Base-by-base conservation (phyloP, 805 yeast genomes). In the Candida tallmaniae region DNA sequence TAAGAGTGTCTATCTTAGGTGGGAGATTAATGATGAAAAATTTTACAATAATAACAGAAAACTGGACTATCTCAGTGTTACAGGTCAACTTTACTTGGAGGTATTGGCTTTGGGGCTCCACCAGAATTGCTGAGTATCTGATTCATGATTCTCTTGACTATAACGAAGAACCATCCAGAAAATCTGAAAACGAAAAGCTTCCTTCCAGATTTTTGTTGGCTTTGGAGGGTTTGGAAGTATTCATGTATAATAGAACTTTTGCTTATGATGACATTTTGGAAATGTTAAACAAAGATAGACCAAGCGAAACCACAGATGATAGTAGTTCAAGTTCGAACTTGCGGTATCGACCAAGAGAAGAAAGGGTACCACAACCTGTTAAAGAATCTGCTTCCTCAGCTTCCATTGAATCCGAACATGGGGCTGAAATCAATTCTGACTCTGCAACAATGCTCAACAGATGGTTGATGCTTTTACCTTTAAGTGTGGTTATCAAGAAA, bases 71-170 rank as follows among this genome's bases (percentile, higher is more conserved):
- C 1, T 74, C 86, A 7, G 68, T 84, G 1, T 70, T 84, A 18
- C 79, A 80, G 40, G 83, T 90, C 1, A 75, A 77, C 46, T 51
- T 90, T 18, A 84, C 95, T 0, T 93, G 97, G 97, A 60, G 94
- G 40, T 90, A 87, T 55, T 93, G 97, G 97, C 62, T 64, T 12
- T 44, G 86, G 33, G 60, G 65, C 4, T 45, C 59, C 21, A 64
- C 71, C 9, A 54, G 78, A 34, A 44, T 62, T 15, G 56, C 74
- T 2, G 62, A 59, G 23, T 57, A 64, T 32, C 48, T 44, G 18
- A 44, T 54, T 16, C 29, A 29, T 4, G 44, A 27, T 5, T 43
- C 39, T 21, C 23, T 36, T 16, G 47, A 40, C 10, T 32, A 45
- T 11, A n/a, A 11, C 2, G 27, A 24, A 4, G n/a, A 31, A 12